These are phyloP conservation scores for Pestalotiopsis sp. DNA, from an alignment of 2,329 filamentous ascomycete species.

Conservation along the genomic window DNA sequence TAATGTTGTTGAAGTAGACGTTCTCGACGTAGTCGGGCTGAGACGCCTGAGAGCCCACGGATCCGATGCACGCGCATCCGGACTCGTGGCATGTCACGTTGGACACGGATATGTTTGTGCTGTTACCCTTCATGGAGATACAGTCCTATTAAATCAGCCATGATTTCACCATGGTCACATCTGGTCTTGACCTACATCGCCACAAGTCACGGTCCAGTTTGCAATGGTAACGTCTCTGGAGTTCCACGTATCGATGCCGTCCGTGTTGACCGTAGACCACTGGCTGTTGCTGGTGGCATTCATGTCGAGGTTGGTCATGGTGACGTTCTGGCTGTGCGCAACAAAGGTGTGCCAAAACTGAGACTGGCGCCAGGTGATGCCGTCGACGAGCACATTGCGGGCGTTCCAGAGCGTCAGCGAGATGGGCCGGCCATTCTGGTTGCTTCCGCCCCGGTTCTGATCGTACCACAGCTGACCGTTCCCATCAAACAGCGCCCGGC, in stretches of 20 bases:
- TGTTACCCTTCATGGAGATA: slow-evolving; percentile 43
- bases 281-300: slow-evolving; percentile 46
- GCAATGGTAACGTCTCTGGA: slow-evolving; percentile 45
- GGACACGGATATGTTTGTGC: slow-evolving; percentile 37
- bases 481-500: slow-evolving; percentile 47
- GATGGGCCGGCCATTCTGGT: slow-evolving; percentile 47
- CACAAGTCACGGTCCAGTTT: slow-evolving; percentile 47
- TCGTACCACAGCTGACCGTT: slow-evolving; percentile 50
- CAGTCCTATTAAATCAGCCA: slow-evolving; percentile 34
- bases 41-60: slow-evolving; percentile 35
- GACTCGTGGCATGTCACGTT: slow-evolving; percentile 43
- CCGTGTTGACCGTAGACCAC: slow-evolving; percentile 51
- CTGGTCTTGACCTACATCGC: slow-evolving; percentile 32
- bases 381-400: slow-evolving; percentile 47
- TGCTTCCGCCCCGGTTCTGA: slow-evolving; percentile 40
- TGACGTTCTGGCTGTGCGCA: slow-evolving; percentile 51
- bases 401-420: slow-evolving; percentile 46
- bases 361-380: slow-evolving; percentile 44
- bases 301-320: slow-evolving; percentile 56
- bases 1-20: slow-evolving; percentile 39
- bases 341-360: slow-evolving; percentile 50
- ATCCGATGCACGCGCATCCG: slow-evolving; percentile 38
- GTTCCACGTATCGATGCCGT: slow-evolving; percentile 54
- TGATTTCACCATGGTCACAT: neutral
- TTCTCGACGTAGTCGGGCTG: slow-evolving; percentile 39